Conservation (phyloP, 2,329 filamentous ascomycete species). For the Daldinia sp. region DNA sequence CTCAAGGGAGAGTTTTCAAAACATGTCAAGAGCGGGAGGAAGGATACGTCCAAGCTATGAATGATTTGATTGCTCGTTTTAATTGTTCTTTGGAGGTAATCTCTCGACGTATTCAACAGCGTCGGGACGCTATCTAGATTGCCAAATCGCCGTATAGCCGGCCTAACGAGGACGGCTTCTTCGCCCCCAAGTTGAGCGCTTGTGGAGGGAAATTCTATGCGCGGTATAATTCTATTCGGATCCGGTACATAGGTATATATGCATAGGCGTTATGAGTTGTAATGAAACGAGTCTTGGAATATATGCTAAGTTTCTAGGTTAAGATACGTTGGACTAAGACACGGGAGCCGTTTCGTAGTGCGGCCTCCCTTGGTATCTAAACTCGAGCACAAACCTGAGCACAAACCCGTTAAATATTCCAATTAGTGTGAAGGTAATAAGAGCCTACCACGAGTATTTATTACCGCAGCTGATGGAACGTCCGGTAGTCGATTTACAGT, state of each 20-base stretch:
- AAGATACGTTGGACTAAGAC: neutral
- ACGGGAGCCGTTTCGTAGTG: neutral
- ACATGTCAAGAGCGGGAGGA: conserved; percentile 51
- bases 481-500: no score
- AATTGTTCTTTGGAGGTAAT: neutral
- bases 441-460: no score
- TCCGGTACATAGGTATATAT: neutral
- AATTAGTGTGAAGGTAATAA: no score
- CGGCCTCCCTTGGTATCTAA: neutral
- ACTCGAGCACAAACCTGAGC: no score
- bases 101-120: neutral
- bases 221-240: neutral
- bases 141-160: no score
- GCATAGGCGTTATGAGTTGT: neutral
- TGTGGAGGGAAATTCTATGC: neutral
- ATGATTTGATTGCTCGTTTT: neutral
- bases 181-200: no score
- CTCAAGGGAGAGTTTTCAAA: conserved; percentile 52
- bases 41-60: conserved; percentile 53
- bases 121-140: neutral
- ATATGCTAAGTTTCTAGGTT: neutral
- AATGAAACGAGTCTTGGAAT: neutral
- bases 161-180: no score
- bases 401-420: no score
- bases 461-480: no score